phyloP scores from a whole-genome alignment of 2,329 filamentous ascomycete species.

The Hymenoscyphus infarciens region DNA sequence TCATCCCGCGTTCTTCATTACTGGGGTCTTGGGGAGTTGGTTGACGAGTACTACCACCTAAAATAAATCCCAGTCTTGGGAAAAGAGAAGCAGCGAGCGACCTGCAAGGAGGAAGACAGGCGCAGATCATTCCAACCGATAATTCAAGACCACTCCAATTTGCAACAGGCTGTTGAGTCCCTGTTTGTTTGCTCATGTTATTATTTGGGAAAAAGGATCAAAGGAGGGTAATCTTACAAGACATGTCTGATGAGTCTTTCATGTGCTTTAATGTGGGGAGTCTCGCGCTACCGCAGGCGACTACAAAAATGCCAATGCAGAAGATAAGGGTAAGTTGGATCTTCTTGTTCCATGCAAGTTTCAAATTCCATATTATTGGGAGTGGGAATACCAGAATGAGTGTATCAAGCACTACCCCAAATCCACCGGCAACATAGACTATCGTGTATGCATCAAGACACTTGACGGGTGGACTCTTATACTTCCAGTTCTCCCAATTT shows the following conservation, averaged over 20 bases:
- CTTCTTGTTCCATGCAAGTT: conserved; percentile 12
- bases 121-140: not conserved
- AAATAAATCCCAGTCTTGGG: not conserved
- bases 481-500: conserved; percentile 19
- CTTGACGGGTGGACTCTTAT: conserved; percentile 12
- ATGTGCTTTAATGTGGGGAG: conserved; percentile 12
- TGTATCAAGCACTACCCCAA: conserved; percentile 14
- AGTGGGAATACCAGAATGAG: conserved; percentile 17
- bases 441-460: conserved; percentile 13
- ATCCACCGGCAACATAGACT: conserved; percentile 7
- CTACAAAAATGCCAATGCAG: conserved; percentile 17
- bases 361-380: conserved; percentile 10
- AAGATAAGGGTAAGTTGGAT: conserved; percentile 15
- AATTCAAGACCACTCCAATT: not conserved
- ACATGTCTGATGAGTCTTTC: conserved; percentile 11
- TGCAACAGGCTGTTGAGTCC: not conserved
- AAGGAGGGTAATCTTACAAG: conserved; percentile 12
- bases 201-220: not conserved
- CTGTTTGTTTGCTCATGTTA: not conserved
- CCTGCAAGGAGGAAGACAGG: not conserved
- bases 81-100: not conserved
- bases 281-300: conserved; percentile 14
- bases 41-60: not conserved
- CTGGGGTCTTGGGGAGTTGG: not conserved
- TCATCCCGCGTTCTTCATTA: not conserved